Conservation (phyloP, 2,329 filamentous ascomycete species). For the Atkinsonella hypoxylon region DNA sequence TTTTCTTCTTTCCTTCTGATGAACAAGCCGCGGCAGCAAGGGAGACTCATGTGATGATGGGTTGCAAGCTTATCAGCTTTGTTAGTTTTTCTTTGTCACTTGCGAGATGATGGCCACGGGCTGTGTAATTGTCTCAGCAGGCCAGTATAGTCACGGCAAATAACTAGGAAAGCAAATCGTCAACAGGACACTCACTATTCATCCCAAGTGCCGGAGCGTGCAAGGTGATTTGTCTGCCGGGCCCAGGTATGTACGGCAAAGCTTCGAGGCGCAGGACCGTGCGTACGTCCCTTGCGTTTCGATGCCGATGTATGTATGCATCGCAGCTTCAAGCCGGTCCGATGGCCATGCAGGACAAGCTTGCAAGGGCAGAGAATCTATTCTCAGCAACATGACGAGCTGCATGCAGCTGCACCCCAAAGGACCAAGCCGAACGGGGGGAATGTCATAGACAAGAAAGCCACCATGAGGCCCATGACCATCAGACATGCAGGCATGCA, state of each 20-base stretch:
- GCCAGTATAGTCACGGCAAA: background rate
- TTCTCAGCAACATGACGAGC: conserved; percentile 5
- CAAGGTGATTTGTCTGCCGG: background rate
- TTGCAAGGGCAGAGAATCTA: background rate
- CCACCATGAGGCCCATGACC: background rate
- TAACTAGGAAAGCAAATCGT: background rate
- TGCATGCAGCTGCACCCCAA: background rate
- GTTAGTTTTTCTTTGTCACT: conserved; percentile 1
- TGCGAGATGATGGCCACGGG: background rate
- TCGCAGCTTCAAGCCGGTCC: background rate
- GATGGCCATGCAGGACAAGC: background rate
- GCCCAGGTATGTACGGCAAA: background rate
- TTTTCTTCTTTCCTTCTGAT: background rate
- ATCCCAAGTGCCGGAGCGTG: background rate
- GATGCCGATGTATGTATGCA: background rate
- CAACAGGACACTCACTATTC: background rate
- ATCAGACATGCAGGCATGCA: background rate
- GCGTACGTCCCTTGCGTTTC: background rate
- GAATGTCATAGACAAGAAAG: no score
- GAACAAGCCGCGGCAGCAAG: background rate
- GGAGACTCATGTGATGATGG: background rate
- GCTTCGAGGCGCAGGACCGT: background rate
- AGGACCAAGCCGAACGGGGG: no score
- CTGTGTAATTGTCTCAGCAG: background rate
- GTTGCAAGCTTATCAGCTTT: background rate